Percentiles rank a stretch among this genome's conserved stretches.
phyloP scores from a whole-genome alignment of 768 basidiomycete genomes.

The Rhizopogon vesiculosus region DNA sequence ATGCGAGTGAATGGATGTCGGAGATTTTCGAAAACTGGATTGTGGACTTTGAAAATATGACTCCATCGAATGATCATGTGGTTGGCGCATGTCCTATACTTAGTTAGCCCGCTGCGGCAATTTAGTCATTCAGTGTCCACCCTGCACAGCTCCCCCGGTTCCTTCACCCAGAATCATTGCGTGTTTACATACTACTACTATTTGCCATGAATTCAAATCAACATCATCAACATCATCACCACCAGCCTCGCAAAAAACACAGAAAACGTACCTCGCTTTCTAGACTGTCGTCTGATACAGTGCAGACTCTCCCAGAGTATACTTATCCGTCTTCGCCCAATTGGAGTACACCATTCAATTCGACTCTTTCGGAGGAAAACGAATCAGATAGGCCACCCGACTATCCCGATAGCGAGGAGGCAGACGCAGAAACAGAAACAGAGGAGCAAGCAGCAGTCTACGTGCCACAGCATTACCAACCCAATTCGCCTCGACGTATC shows the following conservation, averaged over 20 bases:
- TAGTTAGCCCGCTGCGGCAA: slow-evolving; percentile 1
- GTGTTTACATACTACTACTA: background rate
- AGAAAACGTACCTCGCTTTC: slow-evolving; percentile 54
- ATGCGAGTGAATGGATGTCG: too few relatives aligned
- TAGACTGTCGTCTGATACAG: slow-evolving; percentile 62
- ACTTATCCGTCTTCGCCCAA: slow-evolving; percentile 41
- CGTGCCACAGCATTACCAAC: slow-evolving; percentile 22
- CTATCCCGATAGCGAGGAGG: slow-evolving; percentile 76
- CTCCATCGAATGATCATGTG: background rate
- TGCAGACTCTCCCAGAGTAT: slow-evolving; percentile 53
- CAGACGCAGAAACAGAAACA: slow-evolving; percentile 53
- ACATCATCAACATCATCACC: slow-evolving; percentile 6
- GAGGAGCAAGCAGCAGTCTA: slow-evolving; percentile 31
- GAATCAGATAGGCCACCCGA: slow-evolving; percentile 66
- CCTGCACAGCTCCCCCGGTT: background rate
- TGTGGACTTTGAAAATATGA: too few relatives aligned
- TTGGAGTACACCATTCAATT: slow-evolving; percentile 12
- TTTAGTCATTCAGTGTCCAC: slow-evolving; percentile 9
- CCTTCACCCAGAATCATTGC: background rate
- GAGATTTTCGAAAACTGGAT: too few relatives aligned
- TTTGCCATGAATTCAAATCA: slow-evolving; percentile 15
- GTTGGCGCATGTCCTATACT: slow-evolving; percentile 2
- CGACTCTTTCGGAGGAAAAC: slow-evolving; percentile 20
- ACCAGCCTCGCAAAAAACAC: slow-evolving; percentile 33
- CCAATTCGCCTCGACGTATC: slow-evolving; percentile 31